Percentiles rank a stretch among this genome's conserved stretches.
Evolutionary conservation across 495 filamentous ascomycete species (phyloP).

Genomic region (Daldinia childiae): DNA sequence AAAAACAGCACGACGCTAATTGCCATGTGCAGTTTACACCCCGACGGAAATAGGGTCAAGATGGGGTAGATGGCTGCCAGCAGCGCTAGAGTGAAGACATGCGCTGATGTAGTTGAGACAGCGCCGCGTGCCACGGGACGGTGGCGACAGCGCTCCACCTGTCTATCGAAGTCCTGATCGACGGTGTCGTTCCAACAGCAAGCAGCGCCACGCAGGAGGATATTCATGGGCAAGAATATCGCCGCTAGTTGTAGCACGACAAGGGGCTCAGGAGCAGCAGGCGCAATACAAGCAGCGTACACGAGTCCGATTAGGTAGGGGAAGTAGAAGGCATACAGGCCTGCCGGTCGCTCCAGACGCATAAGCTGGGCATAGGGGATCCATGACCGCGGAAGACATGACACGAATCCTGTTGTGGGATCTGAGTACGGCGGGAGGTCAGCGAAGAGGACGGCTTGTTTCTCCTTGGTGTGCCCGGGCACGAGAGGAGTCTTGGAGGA

Average conservation of each 20-base stretch:
- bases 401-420: neutral
- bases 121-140: conserved; percentile 61
- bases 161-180: conserved; percentile 55
- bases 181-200: conserved; percentile 58
- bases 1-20: conserved; percentile 15
- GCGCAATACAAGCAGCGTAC: neutral
- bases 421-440: neutral
- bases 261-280: neutral
- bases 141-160: conserved; percentile 49
- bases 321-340: neutral
- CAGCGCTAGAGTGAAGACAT: conserved; percentile 42
- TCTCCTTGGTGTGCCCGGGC: neutral
- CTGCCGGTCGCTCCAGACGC: neutral
- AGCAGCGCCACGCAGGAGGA: conserved; percentile 46
- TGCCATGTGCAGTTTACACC: conserved; percentile 16
- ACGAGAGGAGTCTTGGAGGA: neutral
- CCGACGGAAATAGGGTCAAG: conserved; percentile 12
- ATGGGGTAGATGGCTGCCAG: neutral
- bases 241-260: neutral
- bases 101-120: conserved; percentile 46
- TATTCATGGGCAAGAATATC: conserved; percentile 25
- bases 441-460: neutral
- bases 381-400: neutral
- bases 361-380: neutral
- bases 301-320: neutral